A percentile compares a stretch with the other conserved stretches of the same genome.
These are phyloP conservation scores for Kurtzmaniella quercitrusa DNA, from an alignment of 1,139 yeast genomes.

Conservation along the genomic window DNA sequence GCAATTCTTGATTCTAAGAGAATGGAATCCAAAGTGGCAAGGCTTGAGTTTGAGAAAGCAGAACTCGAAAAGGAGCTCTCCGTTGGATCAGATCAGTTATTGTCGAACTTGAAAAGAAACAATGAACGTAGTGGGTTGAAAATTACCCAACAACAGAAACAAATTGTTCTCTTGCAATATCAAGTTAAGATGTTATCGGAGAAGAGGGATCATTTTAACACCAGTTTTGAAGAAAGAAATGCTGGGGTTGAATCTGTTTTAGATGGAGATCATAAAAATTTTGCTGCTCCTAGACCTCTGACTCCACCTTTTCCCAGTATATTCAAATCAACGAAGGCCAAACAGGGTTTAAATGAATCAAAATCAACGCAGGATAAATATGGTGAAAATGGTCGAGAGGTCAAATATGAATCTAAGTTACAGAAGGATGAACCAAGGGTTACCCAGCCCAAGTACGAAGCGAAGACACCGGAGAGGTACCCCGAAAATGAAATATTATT, in stretches of 20 bases:
- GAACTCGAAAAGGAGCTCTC: constrained; percentile 20
- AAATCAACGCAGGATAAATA: background rate
- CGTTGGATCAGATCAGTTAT: constrained; percentile 17
- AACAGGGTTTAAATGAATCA: too few species aligned
- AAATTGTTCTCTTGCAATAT: constrained; percentile 22
- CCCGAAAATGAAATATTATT: background rate
- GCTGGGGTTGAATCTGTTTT: background rate
- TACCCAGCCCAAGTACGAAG: too few species aligned
- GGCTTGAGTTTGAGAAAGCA: constrained; percentile 22
- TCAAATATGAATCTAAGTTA: too few species aligned
- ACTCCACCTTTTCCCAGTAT: constrained; percentile 15
- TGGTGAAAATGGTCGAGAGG: background rate
- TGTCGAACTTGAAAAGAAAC: constrained; percentile 17
- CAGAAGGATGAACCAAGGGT: too few species aligned
- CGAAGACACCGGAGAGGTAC: background rate
- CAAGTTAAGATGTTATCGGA: constrained; percentile 18
- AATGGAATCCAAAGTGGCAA: constrained; percentile 18
- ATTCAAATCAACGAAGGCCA: background rate
- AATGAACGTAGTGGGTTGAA: constrained; percentile 16
- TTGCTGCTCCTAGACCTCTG: constrained; percentile 14
- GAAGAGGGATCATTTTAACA: constrained; percentile 7
- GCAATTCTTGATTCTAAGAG: constrained; percentile 30
- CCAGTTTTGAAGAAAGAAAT: background rate
- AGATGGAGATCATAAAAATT: constrained; percentile 5
- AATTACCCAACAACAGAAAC: constrained; percentile 24